Evolutionary conservation across 2,329 filamentous ascomycete genomes (phyloP).

Genomic region (Neospermospora avenae): DNA sequence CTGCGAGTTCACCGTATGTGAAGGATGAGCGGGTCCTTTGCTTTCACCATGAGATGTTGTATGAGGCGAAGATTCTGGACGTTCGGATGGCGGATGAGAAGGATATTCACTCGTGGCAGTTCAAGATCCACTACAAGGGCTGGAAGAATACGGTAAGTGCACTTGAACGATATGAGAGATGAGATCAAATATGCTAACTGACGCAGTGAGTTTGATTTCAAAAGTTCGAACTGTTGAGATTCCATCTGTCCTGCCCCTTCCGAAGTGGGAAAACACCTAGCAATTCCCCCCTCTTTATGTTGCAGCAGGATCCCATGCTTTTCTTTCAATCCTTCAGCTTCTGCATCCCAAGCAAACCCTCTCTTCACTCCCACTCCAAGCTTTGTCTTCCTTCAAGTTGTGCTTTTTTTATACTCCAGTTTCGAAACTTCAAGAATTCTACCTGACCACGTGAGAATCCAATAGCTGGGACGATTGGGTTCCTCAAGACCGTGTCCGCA

Average conservation of each 20-base stretch:
- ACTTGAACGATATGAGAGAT: background rate
- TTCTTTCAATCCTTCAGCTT: background rate
- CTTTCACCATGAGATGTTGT: conserved; percentile 95
- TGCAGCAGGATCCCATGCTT: background rate
- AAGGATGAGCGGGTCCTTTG: conserved; percentile 95
- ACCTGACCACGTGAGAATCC: conserved; percentile 22
- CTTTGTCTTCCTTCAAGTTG: background rate
- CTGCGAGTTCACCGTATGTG: conserved; percentile 28
- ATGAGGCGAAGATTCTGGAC: conserved; percentile 94
- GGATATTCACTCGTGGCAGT: conserved; percentile 64
- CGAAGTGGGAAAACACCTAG: conserved; percentile 15
- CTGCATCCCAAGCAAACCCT: background rate
- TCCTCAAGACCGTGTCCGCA: conserved; percentile 85
- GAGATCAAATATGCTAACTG: conserved; percentile 8
- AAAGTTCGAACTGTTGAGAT: background rate
- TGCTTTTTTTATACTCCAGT: conserved; percentile 31
- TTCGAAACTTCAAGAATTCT: conserved; percentile 11
- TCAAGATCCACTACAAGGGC: conserved; percentile 97
- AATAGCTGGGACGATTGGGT: conserved; percentile 97
- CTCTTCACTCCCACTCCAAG: background rate
- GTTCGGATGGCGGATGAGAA: conserved; percentile 65
- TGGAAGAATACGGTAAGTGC: conserved; percentile 87
- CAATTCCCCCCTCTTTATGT: background rate
- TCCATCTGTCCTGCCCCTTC: conserved; percentile 7
- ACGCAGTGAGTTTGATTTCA: conserved; percentile 16